Base-by-base conservation (phyloP, 768 basidiomycete genomes). In the Boletus speciosus region DNA sequence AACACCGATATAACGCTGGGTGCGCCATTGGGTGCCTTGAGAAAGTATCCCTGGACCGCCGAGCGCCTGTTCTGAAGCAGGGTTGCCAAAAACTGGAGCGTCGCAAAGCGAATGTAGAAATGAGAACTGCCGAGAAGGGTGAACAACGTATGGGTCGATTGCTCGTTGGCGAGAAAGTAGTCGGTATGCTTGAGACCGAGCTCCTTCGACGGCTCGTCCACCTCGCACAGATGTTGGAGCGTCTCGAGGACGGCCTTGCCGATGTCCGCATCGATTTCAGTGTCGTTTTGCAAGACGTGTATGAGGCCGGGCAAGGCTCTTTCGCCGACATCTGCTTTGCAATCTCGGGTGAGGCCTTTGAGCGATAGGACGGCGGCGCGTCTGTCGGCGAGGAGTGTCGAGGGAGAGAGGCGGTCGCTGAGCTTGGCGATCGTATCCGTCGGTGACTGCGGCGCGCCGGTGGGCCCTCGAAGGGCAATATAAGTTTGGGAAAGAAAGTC, bases 231-330 rank as follows among this genome's bases (percentile, higher is more conserved):
- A 55, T 85, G 72, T 65, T 83, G 81, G 50, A 98, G 74, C 1
- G 93, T 97, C 74, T 99, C 97, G 62, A 99, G 74, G 5, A 87
- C 86, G 21, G 94, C 95, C 66, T 92, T 97, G 1, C 88, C 95
- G 56, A 90, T 91, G 63, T 98, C 97, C 5, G 85, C 77, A 69
- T 99, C 97, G 48, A 93, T 81, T 60, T 91, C 86, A 0, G 93
- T 90, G 66, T 98, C 95, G 55, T 89, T 89, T 63, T 86, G 80
- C 32, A 98, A 75, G 32, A 92, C 88, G 29, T 88, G 85, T 4
- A 97, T 66, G 16, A 98, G 81, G 4, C 90, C 88, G 9, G 80
- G 73, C 8, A 98, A 76, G 1, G 93, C 89, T 44, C 79, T 78
- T 56, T 82, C 78, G 15, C 93, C 94, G 21, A 98, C 90, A 54